These are phyloP conservation scores for Diaporthe citri DNA, from an alignment of 2,329 filamentous ascomycete genomes.

Conservation along the genomic window DNA sequence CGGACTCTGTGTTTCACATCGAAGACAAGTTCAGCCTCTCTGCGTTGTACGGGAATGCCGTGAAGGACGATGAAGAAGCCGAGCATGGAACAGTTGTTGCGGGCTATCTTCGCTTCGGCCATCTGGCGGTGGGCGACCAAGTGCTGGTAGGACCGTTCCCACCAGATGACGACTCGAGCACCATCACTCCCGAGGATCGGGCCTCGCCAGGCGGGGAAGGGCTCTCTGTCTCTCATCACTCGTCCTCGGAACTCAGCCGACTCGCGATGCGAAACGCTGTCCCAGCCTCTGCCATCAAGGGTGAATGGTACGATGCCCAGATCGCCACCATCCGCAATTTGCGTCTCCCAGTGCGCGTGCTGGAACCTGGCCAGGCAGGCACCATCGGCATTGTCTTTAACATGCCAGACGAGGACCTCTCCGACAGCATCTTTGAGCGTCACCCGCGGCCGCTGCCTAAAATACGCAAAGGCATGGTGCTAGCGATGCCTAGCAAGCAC, in stretches of 20 bases:
- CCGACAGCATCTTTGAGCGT: constrained; percentile 48
- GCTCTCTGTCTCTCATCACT: constrained; percentile 65
- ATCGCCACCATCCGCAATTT: constrained; percentile 91
- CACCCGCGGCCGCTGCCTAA: constrained; percentile 52
- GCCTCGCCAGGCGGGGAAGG: constrained; percentile 62
- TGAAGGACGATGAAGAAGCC: constrained; percentile 54
- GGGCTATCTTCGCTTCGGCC: constrained; percentile 85
- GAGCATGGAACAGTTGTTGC: constrained; percentile 81
- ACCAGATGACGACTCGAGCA: constrained; percentile 61
- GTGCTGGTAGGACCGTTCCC: constrained; percentile 85
- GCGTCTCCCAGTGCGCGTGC: constrained; percentile 81
- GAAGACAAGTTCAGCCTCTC: constrained; percentile 89
- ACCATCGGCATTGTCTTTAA: constrained; percentile 84
- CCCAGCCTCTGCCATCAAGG: constrained; percentile 65
- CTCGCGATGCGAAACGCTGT: constrained; percentile 66
- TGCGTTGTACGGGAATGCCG: constrained; percentile 67
- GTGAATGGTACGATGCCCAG: constrained; percentile 83
- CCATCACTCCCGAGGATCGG: constrained; percentile 58
- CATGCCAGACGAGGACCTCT: constrained; percentile 50
- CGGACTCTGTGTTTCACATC: constrained; percentile 82
- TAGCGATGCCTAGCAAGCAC: constrained; percentile 73
- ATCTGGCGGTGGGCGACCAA: constrained; percentile 80
- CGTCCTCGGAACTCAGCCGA: constrained; percentile 65
- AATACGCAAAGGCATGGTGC: constrained; percentile 85
- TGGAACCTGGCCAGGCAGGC: constrained; percentile 87